Conservation (phyloP, 176 grass and related monocot genomes). For the Dactylis glomerata region DNA sequence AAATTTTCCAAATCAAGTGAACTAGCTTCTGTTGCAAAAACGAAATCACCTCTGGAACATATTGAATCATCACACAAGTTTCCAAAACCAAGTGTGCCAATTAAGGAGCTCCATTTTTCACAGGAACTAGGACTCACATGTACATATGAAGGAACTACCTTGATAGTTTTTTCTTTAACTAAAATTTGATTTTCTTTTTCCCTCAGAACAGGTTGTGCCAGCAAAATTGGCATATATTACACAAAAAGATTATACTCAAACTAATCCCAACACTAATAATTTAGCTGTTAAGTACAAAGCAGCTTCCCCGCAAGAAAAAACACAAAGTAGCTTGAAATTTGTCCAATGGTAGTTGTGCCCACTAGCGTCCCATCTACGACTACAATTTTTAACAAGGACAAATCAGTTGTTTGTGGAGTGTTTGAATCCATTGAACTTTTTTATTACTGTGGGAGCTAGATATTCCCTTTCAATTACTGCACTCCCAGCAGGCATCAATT, state of each 20-base stretch:
- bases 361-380: too few relatives aligned
- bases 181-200: not conserved
- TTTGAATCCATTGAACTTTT: not conserved
- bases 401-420: not conserved
- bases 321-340: not conserved
- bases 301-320: not conserved
- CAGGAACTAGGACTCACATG: not conserved
- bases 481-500: not conserved
- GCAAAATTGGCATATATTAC: not conserved
- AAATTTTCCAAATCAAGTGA: slow-evolving; percentile 25
- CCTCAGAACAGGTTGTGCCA: not conserved
- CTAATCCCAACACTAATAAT: not conserved
- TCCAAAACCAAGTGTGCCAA: not conserved
- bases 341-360: not conserved
- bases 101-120: not conserved
- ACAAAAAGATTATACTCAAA: not conserved
- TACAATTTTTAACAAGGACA: not conserved
- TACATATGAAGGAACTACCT: not conserved
- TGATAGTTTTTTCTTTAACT: not conserved
- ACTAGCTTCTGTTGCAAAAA: slow-evolving; percentile 11
- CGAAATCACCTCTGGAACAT: not conserved
- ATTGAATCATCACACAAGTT: not conserved
- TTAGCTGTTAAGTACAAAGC: not conserved
- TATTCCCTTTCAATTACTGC: not conserved
- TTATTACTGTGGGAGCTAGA: not conserved